Conservation (phyloP, 1,284 basidiomycete species). For the Earliella scabrosa region DNA sequence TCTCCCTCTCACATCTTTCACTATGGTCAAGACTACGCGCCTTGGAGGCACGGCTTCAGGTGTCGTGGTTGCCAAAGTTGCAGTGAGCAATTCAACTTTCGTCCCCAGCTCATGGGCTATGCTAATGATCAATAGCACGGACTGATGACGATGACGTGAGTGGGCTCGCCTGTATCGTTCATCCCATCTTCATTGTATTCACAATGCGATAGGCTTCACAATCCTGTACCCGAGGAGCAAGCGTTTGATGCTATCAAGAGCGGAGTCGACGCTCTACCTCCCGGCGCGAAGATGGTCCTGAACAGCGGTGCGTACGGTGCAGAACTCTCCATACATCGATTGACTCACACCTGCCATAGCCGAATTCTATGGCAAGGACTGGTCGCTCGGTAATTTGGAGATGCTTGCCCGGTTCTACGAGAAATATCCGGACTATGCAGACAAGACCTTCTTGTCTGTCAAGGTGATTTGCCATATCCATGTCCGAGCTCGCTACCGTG, state of each 20-base stretch:
- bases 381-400: slow-evolving; percentile 43
- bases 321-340: not conserved
- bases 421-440: slow-evolving; percentile 56
- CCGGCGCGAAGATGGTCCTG: slow-evolving; percentile 46
- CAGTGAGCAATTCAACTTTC: too few relatives aligned
- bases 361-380: slow-evolving; percentile 47
- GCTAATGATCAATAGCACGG: too few relatives aligned
- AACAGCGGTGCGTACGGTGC: slow-evolving; percentile 41
- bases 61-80: too few relatives aligned
- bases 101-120: too few relatives aligned
- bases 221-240: slow-evolving; percentile 48
- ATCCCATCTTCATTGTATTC: not conserved
- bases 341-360: slow-evolving; percentile 22
- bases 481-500: too few relatives aligned
- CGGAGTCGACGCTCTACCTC: slow-evolving; percentile 51
- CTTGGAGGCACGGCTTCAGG: too few relatives aligned
- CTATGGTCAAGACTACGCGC: too few relatives aligned
- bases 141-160: slow-evolving; percentile 54
- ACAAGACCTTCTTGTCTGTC: slow-evolving; percentile 53
- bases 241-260: slow-evolving; percentile 63
- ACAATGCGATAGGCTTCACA: not conserved
- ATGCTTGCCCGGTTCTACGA: slow-evolving; percentile 49
- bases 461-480: slow-evolving; percentile 33
- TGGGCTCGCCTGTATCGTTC: not conserved
- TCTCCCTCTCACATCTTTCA: too few relatives aligned